Conservation (phyloP, 495 filamentous ascomycete genomes). For the Baudoinia panamericana region DNA sequence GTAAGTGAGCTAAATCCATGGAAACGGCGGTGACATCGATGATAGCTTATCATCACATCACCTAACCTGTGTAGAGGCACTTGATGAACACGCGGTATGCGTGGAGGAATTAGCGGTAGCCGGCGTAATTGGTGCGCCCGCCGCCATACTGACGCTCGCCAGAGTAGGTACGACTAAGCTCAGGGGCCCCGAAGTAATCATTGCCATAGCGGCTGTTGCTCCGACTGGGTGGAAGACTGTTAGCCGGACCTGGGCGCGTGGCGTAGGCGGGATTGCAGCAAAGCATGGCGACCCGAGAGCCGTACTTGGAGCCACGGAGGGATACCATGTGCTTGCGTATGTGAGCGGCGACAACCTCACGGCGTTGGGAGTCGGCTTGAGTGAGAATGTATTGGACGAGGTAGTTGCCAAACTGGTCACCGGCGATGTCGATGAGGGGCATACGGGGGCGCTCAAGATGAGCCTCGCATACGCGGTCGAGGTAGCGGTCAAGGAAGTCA, state of each 20-base stretch:
- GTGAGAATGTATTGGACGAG: constrained; percentile 93
- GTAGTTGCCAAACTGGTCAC: constrained; percentile 98
- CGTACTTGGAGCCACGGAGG: constrained; percentile 94
- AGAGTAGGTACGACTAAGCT: constrained; percentile 8
- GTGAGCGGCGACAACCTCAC: constrained; percentile 82
- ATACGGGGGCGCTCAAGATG: constrained; percentile 85
- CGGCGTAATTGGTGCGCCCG: constrained; percentile 5
- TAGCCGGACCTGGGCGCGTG: constrained; percentile 73
- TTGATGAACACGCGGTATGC: too few relatives aligned
- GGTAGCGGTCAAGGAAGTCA: constrained; percentile 85
- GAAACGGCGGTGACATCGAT: not conserved
- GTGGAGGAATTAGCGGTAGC: constrained; percentile 13
- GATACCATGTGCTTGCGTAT: constrained; percentile 99
- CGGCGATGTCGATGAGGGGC: constrained; percentile 93
- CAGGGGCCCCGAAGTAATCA: constrained; percentile 17
- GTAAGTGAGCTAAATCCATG: not conserved
- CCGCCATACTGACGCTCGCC: constrained; percentile 16
- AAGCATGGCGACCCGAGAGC: constrained; percentile 94
- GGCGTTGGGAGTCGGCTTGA: constrained; percentile 70
- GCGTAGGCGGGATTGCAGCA: constrained; percentile 85
- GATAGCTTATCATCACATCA: too few relatives aligned
- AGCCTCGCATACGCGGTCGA: constrained; percentile 84
- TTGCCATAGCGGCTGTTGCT: constrained; percentile 43
- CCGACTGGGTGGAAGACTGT: constrained; percentile 48
- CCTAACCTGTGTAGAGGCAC: too few relatives aligned